These are phyloP conservation scores for Phytophthora chlamydospora DNA, from an alignment of 352 stramenopile genomes.

Conservation along the genomic window DNA sequence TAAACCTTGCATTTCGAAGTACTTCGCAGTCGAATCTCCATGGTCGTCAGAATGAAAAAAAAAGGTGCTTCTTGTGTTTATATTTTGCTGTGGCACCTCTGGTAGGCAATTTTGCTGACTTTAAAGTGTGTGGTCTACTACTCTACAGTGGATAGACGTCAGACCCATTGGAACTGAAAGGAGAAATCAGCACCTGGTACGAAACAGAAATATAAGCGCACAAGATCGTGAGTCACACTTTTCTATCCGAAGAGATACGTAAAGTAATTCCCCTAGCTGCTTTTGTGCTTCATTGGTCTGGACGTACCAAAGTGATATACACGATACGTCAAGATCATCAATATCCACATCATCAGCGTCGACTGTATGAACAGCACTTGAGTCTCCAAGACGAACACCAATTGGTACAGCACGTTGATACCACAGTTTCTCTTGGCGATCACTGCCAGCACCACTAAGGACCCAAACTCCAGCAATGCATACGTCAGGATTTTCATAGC, in stretches of 20 bases:
- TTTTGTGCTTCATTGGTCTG: neutral
- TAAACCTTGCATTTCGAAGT: no score
- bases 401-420: constrained; percentile 30
- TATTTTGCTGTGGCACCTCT: no score
- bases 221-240: neutral
- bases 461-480: constrained; percentile 31
- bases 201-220: neutral
- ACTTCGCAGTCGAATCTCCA: no score
- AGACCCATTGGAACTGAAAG: constrained; percentile 22
- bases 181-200: constrained; percentile 27
- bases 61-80: no score
- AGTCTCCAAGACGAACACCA: constrained; percentile 47
- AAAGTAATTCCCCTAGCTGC: neutral
- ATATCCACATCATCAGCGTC: constrained; percentile 37
- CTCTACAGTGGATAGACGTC: neutral
- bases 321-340: constrained; percentile 27
- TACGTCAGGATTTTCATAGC: constrained; percentile 32
- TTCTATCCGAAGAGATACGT: neutral
- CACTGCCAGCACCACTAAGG: constrained; percentile 28
- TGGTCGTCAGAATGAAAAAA: no score
- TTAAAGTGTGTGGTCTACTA: no score
- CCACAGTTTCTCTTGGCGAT: constrained; percentile 18
- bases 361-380: constrained; percentile 32
- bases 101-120: no score
- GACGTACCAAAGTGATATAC: constrained; percentile 37